A percentile compares a stretch with the other conserved stretches of the same genome.
Conservation (phyloP, 495 filamentous ascomycete genomes). For the Delitschia confertaspora region DNA sequence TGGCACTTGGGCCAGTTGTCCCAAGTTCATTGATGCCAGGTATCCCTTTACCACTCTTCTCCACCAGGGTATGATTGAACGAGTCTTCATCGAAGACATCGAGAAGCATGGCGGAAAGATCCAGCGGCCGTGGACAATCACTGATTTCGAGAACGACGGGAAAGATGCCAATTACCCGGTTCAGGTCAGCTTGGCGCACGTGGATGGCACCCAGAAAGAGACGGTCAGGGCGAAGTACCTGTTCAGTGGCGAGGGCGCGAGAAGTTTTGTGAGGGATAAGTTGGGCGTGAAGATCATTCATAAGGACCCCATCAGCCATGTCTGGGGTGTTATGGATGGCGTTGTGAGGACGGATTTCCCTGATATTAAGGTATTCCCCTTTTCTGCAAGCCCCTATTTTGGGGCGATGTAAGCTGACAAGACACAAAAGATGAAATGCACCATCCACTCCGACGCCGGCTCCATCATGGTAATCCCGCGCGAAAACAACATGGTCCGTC, state of each 20-base stretch:
- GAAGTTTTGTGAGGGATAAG: slow-evolving; percentile 52
- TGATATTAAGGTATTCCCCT: slow-evolving; percentile 39
- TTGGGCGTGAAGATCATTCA: slow-evolving; percentile 51
- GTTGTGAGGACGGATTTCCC: slow-evolving; percentile 40
- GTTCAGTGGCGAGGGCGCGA: slow-evolving; percentile 57
- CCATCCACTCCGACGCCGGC: slow-evolving; percentile 46
- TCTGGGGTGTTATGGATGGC: slow-evolving; percentile 42
- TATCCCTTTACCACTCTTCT: slow-evolving; percentile 59
- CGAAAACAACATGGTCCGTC: slow-evolving; percentile 39
- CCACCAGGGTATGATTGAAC: slow-evolving; percentile 58
- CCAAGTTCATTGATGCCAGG: slow-evolving; percentile 56
- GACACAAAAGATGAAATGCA: slow-evolving; percentile 74
- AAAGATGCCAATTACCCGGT: slow-evolving; percentile 49
- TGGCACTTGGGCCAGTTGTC: slow-evolving; percentile 55
- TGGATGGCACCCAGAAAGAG: slow-evolving; percentile 61
- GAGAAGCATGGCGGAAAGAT: slow-evolving; percentile 49
- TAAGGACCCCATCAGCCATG: slow-evolving; percentile 55
- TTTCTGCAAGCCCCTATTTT: neutral
- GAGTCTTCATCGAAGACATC: slow-evolving; percentile 55
- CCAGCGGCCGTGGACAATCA: slow-evolving; percentile 56
- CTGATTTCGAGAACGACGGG: slow-evolving; percentile 51
- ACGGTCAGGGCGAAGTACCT: slow-evolving; percentile 57
- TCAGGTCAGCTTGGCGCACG: slow-evolving; percentile 61
- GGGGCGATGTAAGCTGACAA: slow-evolving; percentile 5
- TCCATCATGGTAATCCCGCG: slow-evolving; percentile 42